These are phyloP conservation scores for Eustoma russellianum DNA, from an alignment of 257 asterid species.

Conservation along the genomic window DNA sequence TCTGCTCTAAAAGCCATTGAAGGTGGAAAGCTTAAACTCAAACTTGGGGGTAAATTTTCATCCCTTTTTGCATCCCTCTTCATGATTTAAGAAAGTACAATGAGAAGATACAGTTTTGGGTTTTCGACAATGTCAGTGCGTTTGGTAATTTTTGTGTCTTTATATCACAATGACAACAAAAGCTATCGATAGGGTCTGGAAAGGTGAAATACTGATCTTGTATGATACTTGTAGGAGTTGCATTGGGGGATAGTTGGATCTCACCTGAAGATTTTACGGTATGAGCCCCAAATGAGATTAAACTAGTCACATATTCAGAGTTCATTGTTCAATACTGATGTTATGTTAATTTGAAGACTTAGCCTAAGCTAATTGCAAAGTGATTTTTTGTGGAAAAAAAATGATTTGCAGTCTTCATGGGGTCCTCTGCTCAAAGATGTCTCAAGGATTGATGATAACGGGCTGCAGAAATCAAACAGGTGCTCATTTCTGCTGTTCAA, in stretches of 20 bases:
- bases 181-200: no score
- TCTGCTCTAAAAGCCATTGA: constrained; percentile 64
- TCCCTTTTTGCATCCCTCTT: not conserved
- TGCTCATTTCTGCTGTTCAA: constrained; percentile 36
- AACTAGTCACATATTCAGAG: not conserved
- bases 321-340: not conserved
- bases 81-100: not conserved
- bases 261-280: constrained; percentile 98
- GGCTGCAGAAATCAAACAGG: constrained; percentile 64
- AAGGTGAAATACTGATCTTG: no score
- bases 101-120: not conserved
- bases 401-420: constrained; percentile 65
- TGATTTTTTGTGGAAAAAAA: not conserved
- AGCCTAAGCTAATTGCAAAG: not conserved
- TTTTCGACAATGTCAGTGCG: no score
- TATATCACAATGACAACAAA: no score
- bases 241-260: constrained; percentile 88
- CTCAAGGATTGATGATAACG: constrained; percentile 65
- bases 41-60: constrained; percentile 56
- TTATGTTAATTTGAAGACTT: not conserved
- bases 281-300: constrained; percentile 2
- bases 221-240: constrained; percentile 43
- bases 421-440: constrained; percentile 93
- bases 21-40: constrained; percentile 55
- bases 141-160: no score